A percentile compares a stretch with the other conserved stretches of the same genome.
phyloP scores from a whole-genome alignment of 257 asterid species.

The Dorcoceras hygrometricum region DNA sequence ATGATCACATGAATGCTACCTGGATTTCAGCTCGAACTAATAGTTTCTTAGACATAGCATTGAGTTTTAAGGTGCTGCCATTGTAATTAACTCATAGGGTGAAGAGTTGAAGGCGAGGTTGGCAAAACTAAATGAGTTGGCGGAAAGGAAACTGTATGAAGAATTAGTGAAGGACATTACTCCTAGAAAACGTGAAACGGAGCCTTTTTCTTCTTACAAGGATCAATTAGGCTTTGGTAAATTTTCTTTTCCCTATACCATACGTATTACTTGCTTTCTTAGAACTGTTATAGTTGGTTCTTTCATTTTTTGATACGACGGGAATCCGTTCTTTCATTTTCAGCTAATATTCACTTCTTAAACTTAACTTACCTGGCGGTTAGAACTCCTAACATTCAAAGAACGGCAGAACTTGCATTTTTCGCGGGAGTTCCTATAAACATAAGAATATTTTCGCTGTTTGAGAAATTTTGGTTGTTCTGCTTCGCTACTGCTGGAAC shows the following conservation, averaged over 20 bases:
- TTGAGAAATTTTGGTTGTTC: neutral
- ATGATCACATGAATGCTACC: neutral
- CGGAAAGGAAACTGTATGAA: conserved; percentile 76
- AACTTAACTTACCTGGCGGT: neutral
- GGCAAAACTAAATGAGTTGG: conserved; percentile 64
- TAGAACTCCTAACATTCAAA: neutral
- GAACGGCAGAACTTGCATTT: neutral
- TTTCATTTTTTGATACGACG: too few species aligned
- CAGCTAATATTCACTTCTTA: neutral
- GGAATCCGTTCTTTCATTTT: neutral
- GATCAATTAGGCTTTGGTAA: conserved; percentile 94
- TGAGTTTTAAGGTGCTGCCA: neutral
- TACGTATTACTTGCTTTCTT: neutral
- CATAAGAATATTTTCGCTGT: neutral
- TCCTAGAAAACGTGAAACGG: conserved; percentile 55
- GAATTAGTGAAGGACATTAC: conserved; percentile 91
- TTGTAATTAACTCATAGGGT: conserved; percentile 32
- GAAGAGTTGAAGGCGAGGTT: conserved; percentile 74
- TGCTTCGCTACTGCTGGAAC: neutral
- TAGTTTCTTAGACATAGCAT: neutral
- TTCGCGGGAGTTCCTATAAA: neutral
- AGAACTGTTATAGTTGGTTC: neutral
- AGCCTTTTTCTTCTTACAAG: conserved; percentile 94
- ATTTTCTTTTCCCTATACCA: neutral
- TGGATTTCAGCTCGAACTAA: neutral